Evolutionary conservation across 2,329 filamentous ascomycete species (phyloP).

Genomic region (Xylaria sp.): DNA sequence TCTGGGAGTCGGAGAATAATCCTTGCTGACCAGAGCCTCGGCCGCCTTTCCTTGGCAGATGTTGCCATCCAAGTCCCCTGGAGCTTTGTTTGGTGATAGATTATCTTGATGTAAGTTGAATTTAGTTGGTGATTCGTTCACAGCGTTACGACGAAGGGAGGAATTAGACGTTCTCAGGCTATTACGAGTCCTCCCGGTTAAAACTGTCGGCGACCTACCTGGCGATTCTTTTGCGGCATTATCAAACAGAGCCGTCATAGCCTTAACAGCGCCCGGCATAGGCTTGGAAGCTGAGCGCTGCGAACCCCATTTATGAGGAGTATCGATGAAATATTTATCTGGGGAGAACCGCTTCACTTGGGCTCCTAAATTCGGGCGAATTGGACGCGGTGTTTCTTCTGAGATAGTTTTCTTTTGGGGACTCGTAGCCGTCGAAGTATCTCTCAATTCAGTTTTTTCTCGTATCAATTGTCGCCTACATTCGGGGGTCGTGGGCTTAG

Average conservation of each 20-base stretch:
- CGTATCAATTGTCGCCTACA: constrained; percentile 38
- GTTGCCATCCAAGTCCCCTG: background rate
- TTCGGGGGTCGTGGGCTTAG: constrained; percentile 34
- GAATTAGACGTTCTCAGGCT: constrained; percentile 39
- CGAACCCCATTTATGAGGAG: background rate
- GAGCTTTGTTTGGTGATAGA: background rate
- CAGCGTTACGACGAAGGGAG: constrained; percentile 37
- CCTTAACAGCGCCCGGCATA: constrained; percentile 55
- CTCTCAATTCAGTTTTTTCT: constrained; percentile 28
- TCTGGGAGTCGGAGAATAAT: background rate
- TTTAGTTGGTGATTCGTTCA: constrained; percentile 27
- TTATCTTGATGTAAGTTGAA: background rate
- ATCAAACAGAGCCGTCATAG: constrained; percentile 66
- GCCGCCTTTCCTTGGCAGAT: background rate
- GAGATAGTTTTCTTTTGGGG: constrained; percentile 37
- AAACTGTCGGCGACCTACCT: constrained; percentile 28
- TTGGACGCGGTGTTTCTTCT: constrained; percentile 32
- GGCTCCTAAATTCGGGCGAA: background rate
- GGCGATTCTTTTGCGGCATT: constrained; percentile 47
- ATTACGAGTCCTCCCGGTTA: constrained; percentile 29
- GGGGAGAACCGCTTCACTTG: constrained; percentile 26
- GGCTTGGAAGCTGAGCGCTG: constrained; percentile 46
- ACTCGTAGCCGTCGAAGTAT: constrained; percentile 26
- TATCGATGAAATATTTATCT: constrained; percentile 15
- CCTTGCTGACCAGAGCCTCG: background rate